These are phyloP conservation scores for Arthrobotrys megalospora DNA, from an alignment of 2,329 filamentous ascomycete species.

Conservation along the genomic window DNA sequence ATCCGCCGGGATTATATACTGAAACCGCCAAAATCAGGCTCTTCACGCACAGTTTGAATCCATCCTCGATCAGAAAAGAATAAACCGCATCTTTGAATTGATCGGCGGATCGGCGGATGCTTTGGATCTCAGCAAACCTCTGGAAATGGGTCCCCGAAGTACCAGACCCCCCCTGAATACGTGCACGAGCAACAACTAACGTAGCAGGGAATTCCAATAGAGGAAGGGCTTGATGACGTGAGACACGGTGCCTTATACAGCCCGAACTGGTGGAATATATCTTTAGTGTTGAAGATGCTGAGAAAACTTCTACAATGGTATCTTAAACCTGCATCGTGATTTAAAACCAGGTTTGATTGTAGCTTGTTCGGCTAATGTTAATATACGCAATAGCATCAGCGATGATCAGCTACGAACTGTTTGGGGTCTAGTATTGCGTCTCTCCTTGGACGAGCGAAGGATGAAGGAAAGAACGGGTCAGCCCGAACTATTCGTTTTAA, in stretches of 20 bases:
- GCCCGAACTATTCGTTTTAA: constrained; percentile 4
- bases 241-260: not conserved
- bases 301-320: constrained; percentile 27
- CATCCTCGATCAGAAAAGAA: constrained; percentile 36
- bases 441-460: constrained; percentile 35
- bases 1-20: constrained; percentile 53
- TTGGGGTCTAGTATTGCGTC: constrained; percentile 28
- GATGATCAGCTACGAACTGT: constrained; percentile 12
- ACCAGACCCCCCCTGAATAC: not conserved
- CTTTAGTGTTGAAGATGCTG: constrained; percentile 33
- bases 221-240: not conserved
- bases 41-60: constrained; percentile 30
- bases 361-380: not conserved
- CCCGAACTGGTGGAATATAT: constrained; percentile 44
- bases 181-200: not conserved
- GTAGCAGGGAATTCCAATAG: not conserved
- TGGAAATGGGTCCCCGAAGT: constrained; percentile 14
- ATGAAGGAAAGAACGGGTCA: constrained; percentile 37
- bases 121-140: constrained; percentile 52
- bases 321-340: not conserved
- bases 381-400: constrained; percentile 2
- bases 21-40: constrained; percentile 10
- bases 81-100: constrained; percentile 61
- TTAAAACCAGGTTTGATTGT: not conserved
- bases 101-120: constrained; percentile 61